These are phyloP conservation scores for Venustampulla echinocandica DNA, from an alignment of 495 filamentous ascomycete species.

Conservation along the genomic window DNA sequence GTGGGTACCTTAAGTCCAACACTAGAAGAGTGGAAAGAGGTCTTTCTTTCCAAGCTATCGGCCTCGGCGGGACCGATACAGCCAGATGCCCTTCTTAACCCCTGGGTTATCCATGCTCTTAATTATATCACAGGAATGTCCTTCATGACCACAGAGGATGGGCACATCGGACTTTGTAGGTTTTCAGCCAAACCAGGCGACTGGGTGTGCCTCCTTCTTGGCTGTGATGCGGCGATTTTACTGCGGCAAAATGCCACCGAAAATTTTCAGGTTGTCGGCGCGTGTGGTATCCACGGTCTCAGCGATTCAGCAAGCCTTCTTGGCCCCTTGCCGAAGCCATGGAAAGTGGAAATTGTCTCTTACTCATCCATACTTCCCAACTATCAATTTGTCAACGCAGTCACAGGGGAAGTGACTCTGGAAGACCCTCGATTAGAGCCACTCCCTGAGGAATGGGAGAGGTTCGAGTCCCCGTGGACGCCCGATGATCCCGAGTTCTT, in stretches of 20 bases:
- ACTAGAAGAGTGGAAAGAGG: neutral
- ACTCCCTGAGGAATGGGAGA: neutral
- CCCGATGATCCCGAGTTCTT: neutral
- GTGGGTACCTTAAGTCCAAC: neutral
- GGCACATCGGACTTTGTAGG: neutral
- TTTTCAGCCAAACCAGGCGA: neutral
- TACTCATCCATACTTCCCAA: neutral
- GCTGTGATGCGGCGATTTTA: neutral
- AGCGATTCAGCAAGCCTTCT: neutral
- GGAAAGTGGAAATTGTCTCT: neutral
- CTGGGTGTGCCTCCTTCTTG: neutral
- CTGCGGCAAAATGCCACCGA: neutral
- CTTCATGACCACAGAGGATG: neutral
- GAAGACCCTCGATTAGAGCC: neutral
- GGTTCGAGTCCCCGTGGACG: neutral
- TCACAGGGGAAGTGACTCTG: neutral
- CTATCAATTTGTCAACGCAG: neutral
- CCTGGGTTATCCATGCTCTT: neutral
- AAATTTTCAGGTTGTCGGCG: neutral
- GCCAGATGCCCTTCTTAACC: neutral
- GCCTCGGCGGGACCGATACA: neutral
- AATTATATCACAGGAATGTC: neutral
- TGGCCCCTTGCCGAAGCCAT: neutral
- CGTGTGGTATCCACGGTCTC: neutral
- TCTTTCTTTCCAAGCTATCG: neutral